Evolutionary conservation across 352 stramenopile genomes (phyloP), one percentile per base, ranked within the genome.

Genomic region (Elongisporangium prolatum): DNA sequence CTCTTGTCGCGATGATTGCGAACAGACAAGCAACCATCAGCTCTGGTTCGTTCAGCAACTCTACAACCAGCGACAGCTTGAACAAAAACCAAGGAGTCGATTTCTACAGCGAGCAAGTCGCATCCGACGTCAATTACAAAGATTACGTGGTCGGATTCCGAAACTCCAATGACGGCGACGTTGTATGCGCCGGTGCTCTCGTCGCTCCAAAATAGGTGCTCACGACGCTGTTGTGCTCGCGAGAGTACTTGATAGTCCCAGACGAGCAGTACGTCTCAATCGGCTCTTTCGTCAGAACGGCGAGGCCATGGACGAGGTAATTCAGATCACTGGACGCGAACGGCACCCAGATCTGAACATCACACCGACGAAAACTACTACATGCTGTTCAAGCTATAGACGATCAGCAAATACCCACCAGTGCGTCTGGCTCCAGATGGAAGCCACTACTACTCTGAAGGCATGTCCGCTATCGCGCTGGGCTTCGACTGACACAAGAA

Each of bases 251-350:
- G 28, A 6, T 9, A 9, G 5, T 13, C 8, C 1, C 4, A 9
- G 28, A 13, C 28, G 14, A 40, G 8, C 28, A 40, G 14, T 38
- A 63, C 21, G 65, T 56, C 24, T 68, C 58, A 4, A 70, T 75
- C 21, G 68, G 59, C 13, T 68, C 61, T 3, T 65, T 68, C 18
- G 22, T 60, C 6, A 67, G 64, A 54, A 61, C 28, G 28, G 28
- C 9, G 34, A 18, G 18, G 6, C 17, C 25, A 59, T 40, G 28
- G 28, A 9, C 28, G 28, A 40, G 28, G 28, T 40, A 1, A 40
- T 40, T 9, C 5, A 40, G 14, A 40, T 40, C 4, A 14, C 9
- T 9, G 28, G 28, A 40, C 28, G 28, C 28, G 28, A 40, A 13
- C 5, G 28, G 28, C 28, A 40, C 28, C 28, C 28, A 8, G 28